Percentiles rank a stretch among this genome's conserved stretches.
These are phyloP conservation scores for Fusarium domesticum DNA, from an alignment of 2,329 filamentous ascomycete genomes.

Conservation along the genomic window DNA sequence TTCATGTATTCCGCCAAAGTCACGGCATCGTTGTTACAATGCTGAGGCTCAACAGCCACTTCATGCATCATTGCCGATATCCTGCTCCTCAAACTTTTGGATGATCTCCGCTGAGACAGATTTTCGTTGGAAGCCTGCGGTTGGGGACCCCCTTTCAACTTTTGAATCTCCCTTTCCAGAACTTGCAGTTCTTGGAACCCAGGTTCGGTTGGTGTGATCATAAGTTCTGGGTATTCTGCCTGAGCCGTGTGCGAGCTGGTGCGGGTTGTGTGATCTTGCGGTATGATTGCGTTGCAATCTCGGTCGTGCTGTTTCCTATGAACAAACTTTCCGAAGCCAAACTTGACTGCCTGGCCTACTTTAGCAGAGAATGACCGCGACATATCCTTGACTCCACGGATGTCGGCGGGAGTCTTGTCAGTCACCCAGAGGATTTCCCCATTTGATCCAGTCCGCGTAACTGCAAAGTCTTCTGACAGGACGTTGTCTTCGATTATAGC, in stretches of 20 bases:
- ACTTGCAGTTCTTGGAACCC: constrained; percentile 22
- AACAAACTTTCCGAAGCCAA: constrained; percentile 14
- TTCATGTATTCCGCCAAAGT: not conserved
- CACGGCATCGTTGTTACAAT: constrained; percentile 1
- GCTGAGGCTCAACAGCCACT: constrained; percentile 5
- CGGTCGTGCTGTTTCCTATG: constrained; percentile 4
- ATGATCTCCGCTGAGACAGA: constrained; percentile 7
- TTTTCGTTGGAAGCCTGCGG: not conserved
- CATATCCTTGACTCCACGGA: constrained; percentile 4
- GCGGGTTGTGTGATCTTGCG: not conserved
- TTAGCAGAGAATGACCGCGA: constrained; percentile 30
- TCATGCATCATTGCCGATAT: constrained; percentile 22
- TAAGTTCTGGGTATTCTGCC: constrained; percentile 27
- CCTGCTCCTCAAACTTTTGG: constrained; percentile 15
- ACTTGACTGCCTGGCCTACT: constrained; percentile 30
- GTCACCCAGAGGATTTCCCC: constrained; percentile 28
- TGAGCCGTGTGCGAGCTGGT: constrained; percentile 1
- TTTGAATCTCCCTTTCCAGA: constrained; percentile 19
- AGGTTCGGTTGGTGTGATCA: constrained; percentile 21
- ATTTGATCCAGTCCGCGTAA: constrained; percentile 17
- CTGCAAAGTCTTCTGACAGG: constrained; percentile 31
- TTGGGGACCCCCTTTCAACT: constrained; percentile 12
- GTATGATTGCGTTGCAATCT: not conserved
- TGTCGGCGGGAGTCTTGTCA: constrained; percentile 14
- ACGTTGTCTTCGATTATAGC: constrained; percentile 26